Evolutionary conservation across 2,329 filamentous ascomycete genomes (phyloP), one percentile per base, ranked within the genome.

Genomic region (Cercospora sp.): DNA sequence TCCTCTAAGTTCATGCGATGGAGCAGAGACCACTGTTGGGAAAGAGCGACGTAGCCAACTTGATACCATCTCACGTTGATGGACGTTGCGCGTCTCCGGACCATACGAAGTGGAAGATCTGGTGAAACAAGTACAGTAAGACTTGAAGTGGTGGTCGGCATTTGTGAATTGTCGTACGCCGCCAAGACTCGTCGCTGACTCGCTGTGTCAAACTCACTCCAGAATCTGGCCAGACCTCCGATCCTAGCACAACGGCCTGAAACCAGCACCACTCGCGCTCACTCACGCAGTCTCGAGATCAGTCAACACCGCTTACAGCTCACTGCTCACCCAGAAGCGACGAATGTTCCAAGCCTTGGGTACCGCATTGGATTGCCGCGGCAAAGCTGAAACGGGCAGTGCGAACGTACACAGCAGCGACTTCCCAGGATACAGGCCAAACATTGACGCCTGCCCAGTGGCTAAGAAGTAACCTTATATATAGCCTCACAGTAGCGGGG

Each of bases 401-500:
- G 55, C 55, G 55, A 59, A 59, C 55, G 55, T 18, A 33, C 55
- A 36, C 45, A 51, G 20, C 18, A 23, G 48, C 48, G 23, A 13
- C 48, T 36, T 59, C 18, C 28, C 55, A 59, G 53, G 55, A 59
- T 59, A 18, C 55, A 59, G 55, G 55, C 55, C 55, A 31, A 23
- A 23, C 28, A 58, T 33, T 10, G 28, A 18, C 55, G 18, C 31
- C 55, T n/a, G 28, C 55, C 31, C 55, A 59, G 28, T 59, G 53
- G 31, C 55, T 59, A 36, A 59, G 55, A 59, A 33, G 28, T 59
- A 59, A 59, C 55, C 55, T 59, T 59, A 59, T 36, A 59, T 36
- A 36, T 59, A 59, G 55, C 55, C 55, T 59, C 55, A 59, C 55
- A 59, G 55, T 59, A 59, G 55, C 55, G 55, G 55, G 55, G 55